These are phyloP conservation scores for Penicillium paxilli DNA, from an alignment of 495 filamentous ascomycete species.

Conservation along the genomic window DNA sequence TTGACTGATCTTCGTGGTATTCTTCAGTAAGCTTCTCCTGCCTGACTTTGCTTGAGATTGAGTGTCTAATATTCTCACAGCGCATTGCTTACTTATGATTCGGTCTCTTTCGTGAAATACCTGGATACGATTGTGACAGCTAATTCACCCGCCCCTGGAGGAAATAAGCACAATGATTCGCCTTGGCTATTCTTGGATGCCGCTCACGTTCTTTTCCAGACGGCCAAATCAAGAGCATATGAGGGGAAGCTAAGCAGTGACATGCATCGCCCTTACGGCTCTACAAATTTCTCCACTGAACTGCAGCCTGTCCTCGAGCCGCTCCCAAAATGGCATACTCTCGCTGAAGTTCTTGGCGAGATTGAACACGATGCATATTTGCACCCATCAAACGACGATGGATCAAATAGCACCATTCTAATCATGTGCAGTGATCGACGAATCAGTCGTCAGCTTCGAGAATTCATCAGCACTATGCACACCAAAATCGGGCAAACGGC, in stretches of 20 bases:
- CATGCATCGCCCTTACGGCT: constrained; percentile 30
- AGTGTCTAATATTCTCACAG: constrained; percentile 30
- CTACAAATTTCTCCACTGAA: constrained; percentile 56
- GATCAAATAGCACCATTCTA: constrained; percentile 85
- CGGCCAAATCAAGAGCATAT: constrained; percentile 89
- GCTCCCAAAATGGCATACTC: constrained; percentile 87
- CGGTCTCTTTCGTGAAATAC: constrained; percentile 88
- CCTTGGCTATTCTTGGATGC: constrained; percentile 97
- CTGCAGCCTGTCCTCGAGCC: constrained; percentile 92
- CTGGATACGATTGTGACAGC: constrained; percentile 92
- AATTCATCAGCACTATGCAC: constrained; percentile 90
- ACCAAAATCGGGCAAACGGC: constrained; percentile 53
- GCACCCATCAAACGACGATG: constrained; percentile 71
- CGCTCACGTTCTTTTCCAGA: constrained; percentile 90
- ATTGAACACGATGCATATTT: constrained; percentile 91
- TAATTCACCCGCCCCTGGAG: constrained; percentile 83
- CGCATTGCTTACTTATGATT: constrained; percentile 80
- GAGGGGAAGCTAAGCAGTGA: constrained; percentile 59
- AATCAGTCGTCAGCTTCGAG: constrained; percentile 85
- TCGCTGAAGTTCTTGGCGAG: constrained; percentile 86
- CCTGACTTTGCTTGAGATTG: background rate
- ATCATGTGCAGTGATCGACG: constrained; percentile 93
- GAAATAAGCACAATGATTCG: constrained; percentile 83
- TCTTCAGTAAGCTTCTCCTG: constrained; percentile 59
- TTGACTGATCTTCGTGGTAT: constrained; percentile 83